Conservation (phyloP, 257 asterid species). For the Vinca minor region DNA sequence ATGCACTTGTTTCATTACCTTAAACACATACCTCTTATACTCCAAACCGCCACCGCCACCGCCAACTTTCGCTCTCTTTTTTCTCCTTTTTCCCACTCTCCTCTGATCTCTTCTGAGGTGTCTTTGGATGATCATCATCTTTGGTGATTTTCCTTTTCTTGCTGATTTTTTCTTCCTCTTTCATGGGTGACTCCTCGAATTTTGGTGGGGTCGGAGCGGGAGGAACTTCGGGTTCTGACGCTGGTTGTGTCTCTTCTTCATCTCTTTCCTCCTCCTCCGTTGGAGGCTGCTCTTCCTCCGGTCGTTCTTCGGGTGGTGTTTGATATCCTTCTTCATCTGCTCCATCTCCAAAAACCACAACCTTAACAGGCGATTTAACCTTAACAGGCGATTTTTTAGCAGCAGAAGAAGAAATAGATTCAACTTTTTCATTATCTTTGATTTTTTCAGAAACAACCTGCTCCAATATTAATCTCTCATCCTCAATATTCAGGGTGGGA, state of each 20-base stretch:
- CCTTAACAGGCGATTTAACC: not conserved
- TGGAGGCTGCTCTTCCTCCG: not conserved
- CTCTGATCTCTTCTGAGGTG: not conserved
- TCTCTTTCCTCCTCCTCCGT: not conserved
- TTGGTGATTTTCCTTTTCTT: conserved; percentile 7
- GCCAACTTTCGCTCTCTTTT: conserved; percentile 25
- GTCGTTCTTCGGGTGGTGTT: not conserved
- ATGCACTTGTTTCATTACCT: conserved; percentile 83
- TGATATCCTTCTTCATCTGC: not conserved
- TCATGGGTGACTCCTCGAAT: not conserved
- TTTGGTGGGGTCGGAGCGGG: conserved; percentile 18
- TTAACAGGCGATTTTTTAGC: conserved; percentile 1
- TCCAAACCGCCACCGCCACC: conserved; percentile 36
- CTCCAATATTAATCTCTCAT: not conserved
- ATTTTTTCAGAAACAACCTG: conserved; percentile 29
- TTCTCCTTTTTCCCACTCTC: conserved; percentile 12
- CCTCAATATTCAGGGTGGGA: not conserved
- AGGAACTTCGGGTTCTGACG: conserved; percentile 18
- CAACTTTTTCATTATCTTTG: conserved; percentile 25
- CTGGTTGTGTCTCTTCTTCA: conserved; percentile 26
- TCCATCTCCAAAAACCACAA: conserved; percentile 14
- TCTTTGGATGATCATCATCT: conserved; percentile 2
- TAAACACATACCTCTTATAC: conserved; percentile 53
- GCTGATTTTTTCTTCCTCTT: not conserved
- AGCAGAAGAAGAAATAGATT: conserved; percentile 24